A percentile compares a stretch with the other conserved stretches of the same genome.
phyloP scores from a whole-genome alignment of 345 rosid species.

The Turnera subulata region DNA sequence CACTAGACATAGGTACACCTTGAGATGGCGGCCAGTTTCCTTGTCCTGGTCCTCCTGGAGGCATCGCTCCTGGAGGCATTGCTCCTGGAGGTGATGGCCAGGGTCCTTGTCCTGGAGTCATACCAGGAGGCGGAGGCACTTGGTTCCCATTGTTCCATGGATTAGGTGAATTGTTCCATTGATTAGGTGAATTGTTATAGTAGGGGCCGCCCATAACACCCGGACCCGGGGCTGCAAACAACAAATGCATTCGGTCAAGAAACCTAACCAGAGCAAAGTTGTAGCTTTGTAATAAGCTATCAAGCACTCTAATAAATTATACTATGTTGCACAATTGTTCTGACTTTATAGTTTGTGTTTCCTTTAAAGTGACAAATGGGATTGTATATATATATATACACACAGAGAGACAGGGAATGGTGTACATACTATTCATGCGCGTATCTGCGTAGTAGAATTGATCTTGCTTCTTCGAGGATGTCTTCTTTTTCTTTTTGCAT shows the following conservation, averaged over 20 bases:
- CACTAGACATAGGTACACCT: conserved; percentile 25
- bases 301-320: no score
- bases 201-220: conserved; percentile 11
- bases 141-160: conserved; percentile 13
- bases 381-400: no score
- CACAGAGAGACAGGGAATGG: no score
- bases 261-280: background rate
- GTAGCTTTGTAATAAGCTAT: no score
- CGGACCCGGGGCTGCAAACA: conserved; percentile 6
- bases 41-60: conserved; percentile 28
- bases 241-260: background rate
- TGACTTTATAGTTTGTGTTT: no score
- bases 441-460: conserved; percentile 34
- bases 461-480: conserved; percentile 10
- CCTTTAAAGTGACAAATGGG: no score
- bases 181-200: conserved; percentile 12
- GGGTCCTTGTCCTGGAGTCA: conserved; percentile 18
- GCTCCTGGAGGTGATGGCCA: conserved; percentile 20
- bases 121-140: conserved; percentile 38
- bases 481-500: conserved; percentile 48
- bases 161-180: background rate
- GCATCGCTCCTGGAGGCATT: conserved; percentile 19
- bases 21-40: conserved; percentile 31
- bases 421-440: background rate
- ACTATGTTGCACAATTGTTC: no score